These are phyloP conservation scores for Gossypium rotundifolium DNA, from an alignment of 345 rosid genomes.

Conservation along the genomic window DNA sequence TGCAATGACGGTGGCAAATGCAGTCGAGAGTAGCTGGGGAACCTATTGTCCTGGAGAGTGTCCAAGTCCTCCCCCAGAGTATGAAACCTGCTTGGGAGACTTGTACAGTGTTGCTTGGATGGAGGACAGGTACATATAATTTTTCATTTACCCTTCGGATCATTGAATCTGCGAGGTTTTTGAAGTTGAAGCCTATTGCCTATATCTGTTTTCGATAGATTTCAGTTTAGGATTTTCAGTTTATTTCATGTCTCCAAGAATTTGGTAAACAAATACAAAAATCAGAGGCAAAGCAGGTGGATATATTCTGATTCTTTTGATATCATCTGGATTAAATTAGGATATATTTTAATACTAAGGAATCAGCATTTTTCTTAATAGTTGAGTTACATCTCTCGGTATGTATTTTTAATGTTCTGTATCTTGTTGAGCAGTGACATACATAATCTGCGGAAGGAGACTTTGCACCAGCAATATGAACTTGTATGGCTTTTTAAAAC, in stretches of 20 bases:
- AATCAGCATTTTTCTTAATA: not conserved
- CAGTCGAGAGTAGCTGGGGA: conserved; percentile 95
- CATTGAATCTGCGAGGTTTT: not conserved
- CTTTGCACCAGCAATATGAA: conserved; percentile 82
- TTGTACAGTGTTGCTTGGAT: conserved; percentile 95
- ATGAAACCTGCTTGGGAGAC: conserved; percentile 95
- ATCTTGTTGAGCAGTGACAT: conserved; percentile 52
- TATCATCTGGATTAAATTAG: not conserved
- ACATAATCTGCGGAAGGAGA: conserved; percentile 74
- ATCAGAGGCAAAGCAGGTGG: not conserved
- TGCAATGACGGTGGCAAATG: conserved; percentile 90
- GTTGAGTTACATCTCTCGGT: not conserved
- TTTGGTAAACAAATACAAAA: not conserved
- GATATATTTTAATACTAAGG: not conserved
- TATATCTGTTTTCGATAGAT: not conserved
- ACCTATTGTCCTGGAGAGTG: conserved; percentile 93
- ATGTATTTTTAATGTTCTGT: not conserved
- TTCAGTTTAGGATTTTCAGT: not conserved
- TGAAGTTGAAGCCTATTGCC: not conserved
- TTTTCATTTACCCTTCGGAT: not conserved
- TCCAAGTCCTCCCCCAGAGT: conserved; percentile 89
- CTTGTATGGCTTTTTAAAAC: conserved; percentile 38
- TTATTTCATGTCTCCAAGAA: not conserved
- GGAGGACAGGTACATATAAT: conserved; percentile 80
- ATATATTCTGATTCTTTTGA: not conserved